These are phyloP conservation scores for Nidularia sp. DNA, from an alignment of 768 basidiomycete species.

Conservation along the genomic window DNA sequence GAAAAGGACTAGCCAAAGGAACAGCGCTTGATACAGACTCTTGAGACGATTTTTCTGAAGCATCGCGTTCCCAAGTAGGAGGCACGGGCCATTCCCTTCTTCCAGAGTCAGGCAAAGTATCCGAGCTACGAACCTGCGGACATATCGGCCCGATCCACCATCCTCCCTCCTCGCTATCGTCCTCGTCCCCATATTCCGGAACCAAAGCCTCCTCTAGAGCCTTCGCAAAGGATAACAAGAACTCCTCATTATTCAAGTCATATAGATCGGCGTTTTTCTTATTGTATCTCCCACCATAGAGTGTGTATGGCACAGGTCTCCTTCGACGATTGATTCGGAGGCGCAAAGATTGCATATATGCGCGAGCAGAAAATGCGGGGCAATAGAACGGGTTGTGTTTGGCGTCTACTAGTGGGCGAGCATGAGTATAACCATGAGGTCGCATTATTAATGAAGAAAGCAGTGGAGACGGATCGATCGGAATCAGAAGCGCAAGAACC, in stretches of 20 bases:
- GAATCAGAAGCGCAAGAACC: too few species aligned
- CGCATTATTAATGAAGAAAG: too few species aligned
- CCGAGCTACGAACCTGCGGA: background rate
- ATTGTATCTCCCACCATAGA: too few species aligned
- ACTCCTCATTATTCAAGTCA: background rate
- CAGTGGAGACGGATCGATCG: too few species aligned
- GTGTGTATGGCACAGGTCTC: too few species aligned
- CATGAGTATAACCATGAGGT: background rate
- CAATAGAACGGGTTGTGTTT: constrained; percentile 62
- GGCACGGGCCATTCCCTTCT: too few species aligned
- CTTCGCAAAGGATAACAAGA: constrained; percentile 27
- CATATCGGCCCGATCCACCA: background rate
- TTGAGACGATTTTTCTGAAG: too few species aligned
- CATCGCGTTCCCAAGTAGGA: too few species aligned
- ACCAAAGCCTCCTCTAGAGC: constrained; percentile 22
- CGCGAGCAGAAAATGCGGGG: constrained; percentile 40
- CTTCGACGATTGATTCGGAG: constrained; percentile 1
- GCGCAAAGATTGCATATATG: constrained; percentile 44
- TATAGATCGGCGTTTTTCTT: background rate
- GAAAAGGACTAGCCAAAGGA: too few species aligned
- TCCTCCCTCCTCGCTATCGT: constrained; percentile 7
- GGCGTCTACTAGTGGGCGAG: constrained; percentile 37
- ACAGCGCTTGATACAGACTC: too few species aligned
- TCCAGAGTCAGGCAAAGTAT: background rate
- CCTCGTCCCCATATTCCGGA: constrained; percentile 10